Evolutionary conservation across 805 yeast genomes (phyloP).

Genomic region (Starmerella stellata): DNA sequence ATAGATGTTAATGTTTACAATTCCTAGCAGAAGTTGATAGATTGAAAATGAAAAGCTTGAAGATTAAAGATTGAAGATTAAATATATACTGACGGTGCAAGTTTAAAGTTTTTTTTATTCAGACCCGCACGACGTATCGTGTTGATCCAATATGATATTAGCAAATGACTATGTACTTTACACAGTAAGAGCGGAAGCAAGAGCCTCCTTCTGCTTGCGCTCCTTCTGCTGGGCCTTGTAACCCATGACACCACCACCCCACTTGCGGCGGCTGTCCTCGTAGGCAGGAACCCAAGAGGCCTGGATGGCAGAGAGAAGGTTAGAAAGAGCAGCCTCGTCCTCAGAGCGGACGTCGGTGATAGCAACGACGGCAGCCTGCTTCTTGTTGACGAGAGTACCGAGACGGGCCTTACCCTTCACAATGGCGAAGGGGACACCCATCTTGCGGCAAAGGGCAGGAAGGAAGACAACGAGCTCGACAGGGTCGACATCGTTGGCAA

Average conservation of each 20-base stretch:
- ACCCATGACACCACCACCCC: constrained; percentile 99
- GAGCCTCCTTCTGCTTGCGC: constrained; percentile 54
- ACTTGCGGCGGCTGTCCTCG: constrained; percentile 93
- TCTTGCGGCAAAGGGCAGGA: constrained; percentile 97
- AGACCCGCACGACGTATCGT: too few relatives aligned
- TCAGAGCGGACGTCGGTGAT: constrained; percentile 86
- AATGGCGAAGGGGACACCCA: constrained; percentile 98
- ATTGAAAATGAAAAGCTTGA: too few relatives aligned
- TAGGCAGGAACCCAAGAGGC: constrained; percentile 84
- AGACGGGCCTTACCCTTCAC: constrained; percentile 97
- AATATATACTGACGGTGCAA: too few relatives aligned
- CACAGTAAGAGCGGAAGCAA: constrained; percentile 25
- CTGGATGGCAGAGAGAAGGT: constrained; percentile 79
- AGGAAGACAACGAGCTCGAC: constrained; percentile 91
- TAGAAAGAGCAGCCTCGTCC: constrained; percentile 88
- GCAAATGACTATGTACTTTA: constrained; percentile 8
- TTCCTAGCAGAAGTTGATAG: too few relatives aligned
- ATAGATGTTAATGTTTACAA: too few relatives aligned
- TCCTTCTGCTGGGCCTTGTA: constrained; percentile 74
- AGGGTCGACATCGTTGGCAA: constrained; percentile 98
- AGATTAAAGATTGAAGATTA: too few relatives aligned
- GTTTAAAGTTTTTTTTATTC: too few relatives aligned
- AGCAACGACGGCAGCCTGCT: constrained; percentile 94
- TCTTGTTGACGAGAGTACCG: constrained; percentile 93
- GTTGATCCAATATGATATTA: too few relatives aligned